Base-by-base conservation (phyloP, 1,284 basidiomycete genomes). In the Kalmanozyma brasiliensis region DNA sequence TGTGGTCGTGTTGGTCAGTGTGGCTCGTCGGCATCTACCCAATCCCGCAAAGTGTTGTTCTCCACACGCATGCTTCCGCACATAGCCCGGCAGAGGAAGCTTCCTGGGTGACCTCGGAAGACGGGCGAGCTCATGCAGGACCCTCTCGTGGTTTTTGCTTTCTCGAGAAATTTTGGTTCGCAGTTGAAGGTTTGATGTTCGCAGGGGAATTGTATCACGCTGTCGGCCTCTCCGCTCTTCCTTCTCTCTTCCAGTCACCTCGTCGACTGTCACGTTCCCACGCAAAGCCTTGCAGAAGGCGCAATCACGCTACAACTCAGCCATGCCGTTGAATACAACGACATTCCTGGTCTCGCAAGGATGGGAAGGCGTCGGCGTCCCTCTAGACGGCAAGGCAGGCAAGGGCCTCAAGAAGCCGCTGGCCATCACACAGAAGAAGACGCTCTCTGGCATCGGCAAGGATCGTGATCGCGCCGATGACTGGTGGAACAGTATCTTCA, bases 401-500 rank as follows among this genome's bases (percentile, higher is more conserved):
- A 63, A 68, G 26, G 80, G 78, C 23, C 73, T 80, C n/a, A 79
- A 78, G 45, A 80, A 79, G 52, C 79, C 80, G 4, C 60, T 82
- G 19, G 65, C 71, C n/a, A 77, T 82, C 30, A 71, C 76, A 3
- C 72, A 74, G 45, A 80, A 78, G 37, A 72, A 76, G 19, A 75
- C 70, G 26, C 68, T 82, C 16, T 69, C 67, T 17, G 80, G 80
- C 14, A 59, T 82, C 6, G 80, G 80, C 36, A 77, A 78, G 49
- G 74, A 82, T 42, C 55, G 80, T 23, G 80, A 82, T 35, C 57
- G 80, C 10, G 79, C 79, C 5, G 71, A 77, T 22, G 80, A 82
- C 32, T 82, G 80, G 80, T 82, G 80, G 80, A 79, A 82, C 49
- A 77, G 77, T 48, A 70, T 82, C 34, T 82, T 80, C 47, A 76